These are phyloP conservation scores for Bipolaris zeicola DNA, from an alignment of 2,329 filamentous ascomycete genomes.

Conservation along the genomic window DNA sequence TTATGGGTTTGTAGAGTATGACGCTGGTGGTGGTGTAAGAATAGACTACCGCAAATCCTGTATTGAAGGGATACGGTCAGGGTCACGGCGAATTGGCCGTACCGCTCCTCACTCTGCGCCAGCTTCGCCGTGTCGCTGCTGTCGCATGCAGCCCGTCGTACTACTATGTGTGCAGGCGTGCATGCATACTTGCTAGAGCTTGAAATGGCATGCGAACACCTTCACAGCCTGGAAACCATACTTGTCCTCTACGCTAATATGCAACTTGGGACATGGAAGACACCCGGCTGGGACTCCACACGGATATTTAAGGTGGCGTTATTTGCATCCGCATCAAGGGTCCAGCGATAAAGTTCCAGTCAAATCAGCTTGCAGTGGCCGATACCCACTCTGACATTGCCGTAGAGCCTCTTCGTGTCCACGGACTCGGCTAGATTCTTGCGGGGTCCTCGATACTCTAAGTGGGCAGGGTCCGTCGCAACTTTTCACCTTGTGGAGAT, in stretches of 20 bases:
- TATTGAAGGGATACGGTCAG: neutral
- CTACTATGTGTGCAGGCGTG: too few species aligned
- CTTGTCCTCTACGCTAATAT: constrained; percentile 15
- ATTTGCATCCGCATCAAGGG: constrained; percentile 15
- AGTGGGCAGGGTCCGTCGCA: neutral
- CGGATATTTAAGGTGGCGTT: constrained; percentile 23
- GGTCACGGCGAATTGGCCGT: neutral
- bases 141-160: neutral
- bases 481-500: neutral
- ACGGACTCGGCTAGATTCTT: constrained; percentile 1
- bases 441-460: constrained; percentile 2
- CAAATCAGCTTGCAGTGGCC: constrained; percentile 9
- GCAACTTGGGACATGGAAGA: constrained; percentile 20
- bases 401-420: constrained; percentile 11
- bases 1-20: neutral
- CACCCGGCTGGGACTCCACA: constrained; percentile 19
- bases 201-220: constrained; percentile 15
- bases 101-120: neutral
- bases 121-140: neutral
- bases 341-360: constrained; percentile 2
- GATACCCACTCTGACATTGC: constrained; percentile 6
- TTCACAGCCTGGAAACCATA: constrained; percentile 16
- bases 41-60: constrained; percentile 9
- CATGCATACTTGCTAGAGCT: neutral
- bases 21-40: constrained; percentile 6